Evolutionary conservation across 768 basidiomycete genomes (phyloP).

Genomic region (Naganishia vishniacii): DNA sequence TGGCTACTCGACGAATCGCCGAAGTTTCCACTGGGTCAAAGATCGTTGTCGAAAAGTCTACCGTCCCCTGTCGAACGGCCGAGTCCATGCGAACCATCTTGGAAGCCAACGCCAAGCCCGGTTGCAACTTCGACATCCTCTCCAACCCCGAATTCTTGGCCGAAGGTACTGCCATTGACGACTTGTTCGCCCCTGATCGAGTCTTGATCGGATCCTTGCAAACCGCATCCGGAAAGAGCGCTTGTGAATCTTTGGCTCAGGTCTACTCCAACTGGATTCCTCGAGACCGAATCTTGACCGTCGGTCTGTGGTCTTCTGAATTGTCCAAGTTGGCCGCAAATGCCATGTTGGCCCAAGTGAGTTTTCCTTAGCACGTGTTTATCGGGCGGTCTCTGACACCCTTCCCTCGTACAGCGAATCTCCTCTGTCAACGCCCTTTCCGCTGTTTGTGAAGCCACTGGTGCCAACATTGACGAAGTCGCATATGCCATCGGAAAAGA

Average conservation of each 20-base stretch:
- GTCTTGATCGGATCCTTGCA: slow-evolving; percentile 96
- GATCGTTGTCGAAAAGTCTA: slow-evolving; percentile 99
- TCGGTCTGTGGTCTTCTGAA: slow-evolving; percentile 97
- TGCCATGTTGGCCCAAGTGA: slow-evolving; percentile 87
- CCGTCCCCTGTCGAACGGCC: slow-evolving; percentile 96
- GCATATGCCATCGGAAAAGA: slow-evolving; percentile 90
- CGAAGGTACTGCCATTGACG: slow-evolving; percentile 90
- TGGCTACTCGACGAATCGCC: slow-evolving; percentile 93
- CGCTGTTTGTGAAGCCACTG: slow-evolving; percentile 97
- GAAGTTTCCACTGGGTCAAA: slow-evolving; percentile 82
- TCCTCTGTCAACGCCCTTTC: slow-evolving; percentile 97
- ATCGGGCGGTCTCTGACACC: neutral
- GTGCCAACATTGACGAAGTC: slow-evolving; percentile 97
- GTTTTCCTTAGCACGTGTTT: neutral
- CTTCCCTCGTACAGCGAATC: slow-evolving; percentile 58
- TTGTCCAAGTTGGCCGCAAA: slow-evolving; percentile 98
- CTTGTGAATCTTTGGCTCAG: slow-evolving; percentile 67
- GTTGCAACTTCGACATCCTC: slow-evolving; percentile 90
- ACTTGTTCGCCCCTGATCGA: slow-evolving; percentile 84
- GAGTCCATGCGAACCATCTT: slow-evolving; percentile 99
- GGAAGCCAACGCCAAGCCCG: slow-evolving; percentile 91
- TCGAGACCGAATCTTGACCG: slow-evolving; percentile 73
- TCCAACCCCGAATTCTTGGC: slow-evolving; percentile 99
- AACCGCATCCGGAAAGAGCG: slow-evolving; percentile 73
- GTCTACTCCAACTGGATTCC: slow-evolving; percentile 97